A percentile compares a stretch with the other conserved stretches of the same genome.
phyloP scores from a whole-genome alignment of 2,329 filamentous ascomycete species.

The Ceratocystis eucalypticola region DNA sequence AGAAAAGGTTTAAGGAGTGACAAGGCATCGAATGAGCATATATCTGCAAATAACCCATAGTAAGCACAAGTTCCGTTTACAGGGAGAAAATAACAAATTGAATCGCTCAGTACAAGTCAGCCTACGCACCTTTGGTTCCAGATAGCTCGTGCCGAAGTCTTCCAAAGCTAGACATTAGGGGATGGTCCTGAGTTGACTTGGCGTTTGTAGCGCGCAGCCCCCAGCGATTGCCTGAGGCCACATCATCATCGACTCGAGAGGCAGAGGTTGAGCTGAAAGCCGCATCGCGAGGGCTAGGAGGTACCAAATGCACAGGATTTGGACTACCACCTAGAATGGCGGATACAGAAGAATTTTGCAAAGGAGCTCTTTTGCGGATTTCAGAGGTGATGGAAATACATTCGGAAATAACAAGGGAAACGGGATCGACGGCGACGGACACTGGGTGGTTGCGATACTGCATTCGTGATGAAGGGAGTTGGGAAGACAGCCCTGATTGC shows the following conservation, averaged over 20 bases:
- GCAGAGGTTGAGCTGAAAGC: conserved; percentile 5
- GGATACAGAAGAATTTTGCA: conserved; percentile 89
- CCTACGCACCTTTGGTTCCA: conserved; percentile 55
- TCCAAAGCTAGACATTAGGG: conserved; percentile 87
- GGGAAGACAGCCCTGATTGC: conserved; percentile 8
- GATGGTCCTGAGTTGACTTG: conserved; percentile 95
- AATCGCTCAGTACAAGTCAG: neutral
- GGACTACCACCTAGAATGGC: conserved; percentile 77
- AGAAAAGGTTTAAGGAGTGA: conserved; percentile 85
- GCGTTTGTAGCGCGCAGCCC: conserved; percentile 87
- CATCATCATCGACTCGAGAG: conserved; percentile 30
- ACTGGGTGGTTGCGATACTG: conserved; percentile 49
- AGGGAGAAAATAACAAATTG: neutral
- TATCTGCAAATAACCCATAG: conserved; percentile 42
- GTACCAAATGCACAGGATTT: conserved; percentile 41
- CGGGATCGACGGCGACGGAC: conserved; percentile 75
- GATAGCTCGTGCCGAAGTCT: conserved; percentile 78
- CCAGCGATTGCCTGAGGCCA: conserved; percentile 67
- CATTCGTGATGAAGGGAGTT: conserved; percentile 32
- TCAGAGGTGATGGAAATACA: conserved; percentile 97
- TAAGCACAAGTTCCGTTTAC: neutral
- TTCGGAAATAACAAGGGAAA: conserved; percentile 92
- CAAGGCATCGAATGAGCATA: conserved; percentile 76
- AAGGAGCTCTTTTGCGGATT: conserved; percentile 94
- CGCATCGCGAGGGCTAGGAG: conserved; percentile 28